A percentile compares a stretch with the other conserved stretches of the same genome.
These are phyloP conservation scores for Alternaria sp. DNA, from an alignment of 2,329 filamentous ascomycete genomes.

Conservation along the genomic window DNA sequence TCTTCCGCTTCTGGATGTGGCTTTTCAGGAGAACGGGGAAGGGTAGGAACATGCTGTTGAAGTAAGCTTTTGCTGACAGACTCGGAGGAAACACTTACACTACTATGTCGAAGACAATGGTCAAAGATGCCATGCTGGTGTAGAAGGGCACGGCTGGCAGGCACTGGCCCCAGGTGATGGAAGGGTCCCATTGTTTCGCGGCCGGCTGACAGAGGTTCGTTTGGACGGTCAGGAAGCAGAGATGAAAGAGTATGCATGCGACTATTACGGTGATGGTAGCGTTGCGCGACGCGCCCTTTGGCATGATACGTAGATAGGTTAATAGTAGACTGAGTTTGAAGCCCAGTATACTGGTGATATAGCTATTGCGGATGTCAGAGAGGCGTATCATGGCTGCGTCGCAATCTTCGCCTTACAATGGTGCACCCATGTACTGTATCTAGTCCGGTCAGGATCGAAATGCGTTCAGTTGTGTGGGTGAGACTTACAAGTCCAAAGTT, in stretches of 20 bases:
- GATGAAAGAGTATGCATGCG: constrained; percentile 15
- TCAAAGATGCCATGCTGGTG: constrained; percentile 20
- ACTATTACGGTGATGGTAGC: constrained; percentile 15
- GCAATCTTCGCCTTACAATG: constrained; percentile 12
- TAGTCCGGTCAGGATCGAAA: constrained; percentile 1
- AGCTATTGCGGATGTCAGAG: constrained; percentile 5
- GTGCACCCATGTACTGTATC: constrained; percentile 25
- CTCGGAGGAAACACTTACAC: too few relatives aligned
- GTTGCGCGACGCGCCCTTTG: constrained; percentile 15
- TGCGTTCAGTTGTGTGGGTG: background rate
- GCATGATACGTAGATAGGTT: constrained; percentile 23
- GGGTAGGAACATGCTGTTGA: constrained; percentile 18
- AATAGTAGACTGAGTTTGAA: constrained; percentile 22
- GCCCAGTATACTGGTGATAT: constrained; percentile 22
- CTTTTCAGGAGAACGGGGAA: constrained; percentile 18
- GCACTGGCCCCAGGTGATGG: constrained; percentile 15
- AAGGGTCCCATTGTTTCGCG: constrained; percentile 20
- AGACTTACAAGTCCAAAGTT: constrained; percentile 18
- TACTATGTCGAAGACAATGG: constrained; percentile 15
- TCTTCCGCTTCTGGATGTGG: constrained; percentile 20
- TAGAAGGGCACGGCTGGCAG: constrained; percentile 20
- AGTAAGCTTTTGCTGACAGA: background rate
- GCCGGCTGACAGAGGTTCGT: constrained; percentile 21
- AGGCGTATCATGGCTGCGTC: background rate
- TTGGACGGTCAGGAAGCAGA: constrained; percentile 17